A percentile compares a stretch with the other conserved stretches of the same genome.
These are phyloP conservation scores for Lactarius quietus DNA, from an alignment of 768 basidiomycete genomes.

Conservation along the genomic window DNA sequence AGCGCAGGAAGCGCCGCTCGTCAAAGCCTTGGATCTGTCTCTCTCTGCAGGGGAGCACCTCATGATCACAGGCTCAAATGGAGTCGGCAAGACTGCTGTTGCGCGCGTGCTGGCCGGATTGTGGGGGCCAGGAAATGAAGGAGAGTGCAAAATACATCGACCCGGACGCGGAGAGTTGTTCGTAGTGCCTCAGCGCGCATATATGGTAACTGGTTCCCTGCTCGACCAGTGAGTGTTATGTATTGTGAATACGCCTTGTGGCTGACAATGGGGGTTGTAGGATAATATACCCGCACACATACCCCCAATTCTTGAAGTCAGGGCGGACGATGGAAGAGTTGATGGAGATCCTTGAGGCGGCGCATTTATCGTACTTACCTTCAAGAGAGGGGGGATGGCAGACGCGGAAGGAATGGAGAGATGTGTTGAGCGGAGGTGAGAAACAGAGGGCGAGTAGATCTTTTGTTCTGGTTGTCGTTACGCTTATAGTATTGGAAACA, in stretches of 20 bases:
- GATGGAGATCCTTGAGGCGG: constrained; percentile 72
- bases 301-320: constrained; percentile 59
- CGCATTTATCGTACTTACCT: constrained; percentile 81
- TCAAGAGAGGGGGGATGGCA: constrained; percentile 86
- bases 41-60: constrained; percentile 76
- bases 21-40: constrained; percentile 62
- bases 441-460: constrained; percentile 71
- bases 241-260: not conserved
- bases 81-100: constrained; percentile 87
- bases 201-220: constrained; percentile 84
- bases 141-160: constrained; percentile 31
- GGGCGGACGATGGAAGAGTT: constrained; percentile 67
- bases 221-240: constrained; percentile 64
- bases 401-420: constrained; percentile 92
- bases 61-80: constrained; percentile 91
- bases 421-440: constrained; percentile 94
- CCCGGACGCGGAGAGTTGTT: constrained; percentile 46
- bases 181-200: constrained; percentile 89
- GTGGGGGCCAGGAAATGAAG: constrained; percentile 60
- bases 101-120: constrained; percentile 86
- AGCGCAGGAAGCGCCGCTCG: constrained; percentile 40
- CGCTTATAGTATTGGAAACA: constrained; percentile 31
- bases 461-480: not conserved
- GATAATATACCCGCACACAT: constrained; percentile 88
- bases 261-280: constrained; percentile 28